Percentiles rank a stretch among this genome's conserved stretches.
Evolutionary conservation across 2,329 filamentous ascomycete species (phyloP).

Genomic region (Aureobasidium uvarum): DNA sequence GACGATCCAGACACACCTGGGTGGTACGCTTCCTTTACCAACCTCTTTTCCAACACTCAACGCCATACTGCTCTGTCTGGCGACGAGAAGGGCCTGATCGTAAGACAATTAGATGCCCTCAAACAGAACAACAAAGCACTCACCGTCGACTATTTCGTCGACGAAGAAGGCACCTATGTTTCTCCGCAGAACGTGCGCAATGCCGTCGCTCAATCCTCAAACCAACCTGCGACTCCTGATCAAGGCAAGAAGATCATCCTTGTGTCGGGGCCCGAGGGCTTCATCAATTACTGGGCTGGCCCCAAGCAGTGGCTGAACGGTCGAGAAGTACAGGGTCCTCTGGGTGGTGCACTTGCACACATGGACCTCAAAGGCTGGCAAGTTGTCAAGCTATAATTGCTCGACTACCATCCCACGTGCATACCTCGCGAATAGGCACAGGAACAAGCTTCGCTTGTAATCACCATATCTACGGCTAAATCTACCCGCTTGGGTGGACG

Average conservation of each 20-base stretch:
- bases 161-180: slow-evolving; percentile 72
- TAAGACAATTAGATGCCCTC: slow-evolving; percentile 67
- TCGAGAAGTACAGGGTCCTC: slow-evolving; percentile 68
- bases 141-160: slow-evolving; percentile 72
- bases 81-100: slow-evolving; percentile 57
- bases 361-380: slow-evolving; percentile 59
- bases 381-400: slow-evolving; percentile 56
- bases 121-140: slow-evolving; percentile 58
- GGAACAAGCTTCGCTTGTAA: not conserved
- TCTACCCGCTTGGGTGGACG: not conserved
- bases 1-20: slow-evolving; percentile 40
- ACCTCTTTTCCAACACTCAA: not conserved
- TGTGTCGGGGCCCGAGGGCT: slow-evolving; percentile 88
- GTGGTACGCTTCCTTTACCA: slow-evolving; percentile 11
- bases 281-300: slow-evolving; percentile 77
- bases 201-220: slow-evolving; percentile 27
- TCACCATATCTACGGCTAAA: slow-evolving; percentile 8
- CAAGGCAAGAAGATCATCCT: slow-evolving; percentile 64
- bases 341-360: slow-evolving; percentile 65
- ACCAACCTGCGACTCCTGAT: slow-evolving; percentile 28
- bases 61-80: slow-evolving; percentile 19
- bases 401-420: slow-evolving; percentile 9
- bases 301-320: slow-evolving; percentile 73
- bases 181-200: slow-evolving; percentile 41
- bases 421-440: not conserved